These are phyloP conservation scores for Epichloe scottii DNA, from an alignment of 2,329 filamentous ascomycete genomes.

Conservation along the genomic window DNA sequence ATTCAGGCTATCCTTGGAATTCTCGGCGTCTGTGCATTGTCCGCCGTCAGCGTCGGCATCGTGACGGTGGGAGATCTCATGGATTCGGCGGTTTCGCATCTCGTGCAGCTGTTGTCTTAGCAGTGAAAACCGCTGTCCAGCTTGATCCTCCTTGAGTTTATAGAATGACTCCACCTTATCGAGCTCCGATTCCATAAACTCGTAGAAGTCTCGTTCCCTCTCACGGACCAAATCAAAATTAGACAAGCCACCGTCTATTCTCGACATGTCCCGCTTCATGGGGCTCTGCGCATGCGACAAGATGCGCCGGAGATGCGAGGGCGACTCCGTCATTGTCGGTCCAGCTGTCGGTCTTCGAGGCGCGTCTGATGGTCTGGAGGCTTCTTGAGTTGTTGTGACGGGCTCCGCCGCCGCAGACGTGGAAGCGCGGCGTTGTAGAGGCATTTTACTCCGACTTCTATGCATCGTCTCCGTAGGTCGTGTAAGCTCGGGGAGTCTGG, in stretches of 20 bases:
- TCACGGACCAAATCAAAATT: slow-evolving; percentile 52
- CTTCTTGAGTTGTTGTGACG: slow-evolving; percentile 7
- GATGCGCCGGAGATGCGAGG: slow-evolving; percentile 22
- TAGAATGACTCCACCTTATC: slow-evolving; percentile 92
- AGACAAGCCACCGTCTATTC: slow-evolving; percentile 30
- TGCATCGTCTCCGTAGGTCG: slow-evolving; percentile 9
- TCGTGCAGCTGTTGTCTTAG: slow-evolving; percentile 80
- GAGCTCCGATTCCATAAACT: slow-evolving; percentile 71
- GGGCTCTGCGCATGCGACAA: slow-evolving; percentile 18
- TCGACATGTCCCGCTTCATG: slow-evolving; percentile 10
- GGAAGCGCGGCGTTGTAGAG: slow-evolving; percentile 26
- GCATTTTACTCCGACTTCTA: slow-evolving; percentile 13
- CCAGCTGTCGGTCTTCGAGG: slow-evolving; percentile 7
- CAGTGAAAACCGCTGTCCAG: slow-evolving; percentile 54
- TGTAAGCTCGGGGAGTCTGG: slow-evolving; percentile 15
- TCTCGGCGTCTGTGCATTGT: slow-evolving; percentile 12
- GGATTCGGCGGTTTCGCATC: slow-evolving; percentile 73
- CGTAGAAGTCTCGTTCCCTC: slow-evolving; percentile 73
- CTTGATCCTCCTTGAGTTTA: slow-evolving; percentile 74
- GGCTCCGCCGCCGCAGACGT: slow-evolving; percentile 17
- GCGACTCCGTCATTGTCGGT: slow-evolving; percentile 10
- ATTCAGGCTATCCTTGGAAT: slow-evolving; percentile 17
- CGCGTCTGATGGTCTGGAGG: slow-evolving; percentile 4
- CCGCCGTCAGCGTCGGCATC: slow-evolving; percentile 16
- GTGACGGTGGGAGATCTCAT: slow-evolving; percentile 47